A percentile compares a stretch with the other conserved stretches of the same genome.
These are phyloP conservation scores for Gentiana dahurica DNA, from an alignment of 257 asterid species.

Conservation along the genomic window DNA sequence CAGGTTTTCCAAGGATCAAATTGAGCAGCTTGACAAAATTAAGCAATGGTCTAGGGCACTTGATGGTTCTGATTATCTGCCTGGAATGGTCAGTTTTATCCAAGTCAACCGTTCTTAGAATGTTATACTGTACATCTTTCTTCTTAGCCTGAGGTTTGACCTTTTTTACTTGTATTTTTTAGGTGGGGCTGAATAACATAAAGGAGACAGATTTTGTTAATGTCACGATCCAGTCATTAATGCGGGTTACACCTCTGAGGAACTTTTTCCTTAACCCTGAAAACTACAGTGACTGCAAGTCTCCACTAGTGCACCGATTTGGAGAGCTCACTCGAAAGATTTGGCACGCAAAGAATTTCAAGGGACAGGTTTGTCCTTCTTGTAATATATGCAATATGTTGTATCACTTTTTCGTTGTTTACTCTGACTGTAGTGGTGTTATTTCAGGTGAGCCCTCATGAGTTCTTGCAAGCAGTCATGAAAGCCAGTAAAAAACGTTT, in stretches of 20 bases:
- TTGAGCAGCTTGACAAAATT: conserved; percentile 58
- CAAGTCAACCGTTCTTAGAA: too few relatives aligned
- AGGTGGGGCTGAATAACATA: conserved; percentile 97
- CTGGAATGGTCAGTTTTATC: conserved; percentile 67
- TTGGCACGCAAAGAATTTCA: conserved; percentile 92
- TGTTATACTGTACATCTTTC: not conserved
- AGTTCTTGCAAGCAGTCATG: conserved; percentile 95
- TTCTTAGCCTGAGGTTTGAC: not conserved
- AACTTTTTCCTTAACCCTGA: conserved; percentile 93
- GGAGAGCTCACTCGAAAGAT: conserved; percentile 98
- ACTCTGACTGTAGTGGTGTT: conserved; percentile 1
- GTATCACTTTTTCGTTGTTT: conserved; percentile 12
- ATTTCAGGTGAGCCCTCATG: conserved; percentile 97
- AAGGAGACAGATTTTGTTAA: conserved; percentile 96
- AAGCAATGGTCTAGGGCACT: conserved; percentile 98
- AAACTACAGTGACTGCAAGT: conserved; percentile 67
- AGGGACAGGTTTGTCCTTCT: conserved; percentile 68
- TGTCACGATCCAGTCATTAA: conserved; percentile 89
- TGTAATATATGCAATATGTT: not conserved
- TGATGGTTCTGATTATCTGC: conserved; percentile 99
- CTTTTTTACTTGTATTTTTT: conserved; percentile 13
- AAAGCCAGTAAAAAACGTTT: conserved; percentile 81
- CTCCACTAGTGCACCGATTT: conserved; percentile 88
- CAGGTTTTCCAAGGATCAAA: conserved; percentile 82
- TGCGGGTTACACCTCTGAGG: conserved; percentile 98